Conservation (phyloP, 345 rosid species). For the Pistacia vera region DNA sequence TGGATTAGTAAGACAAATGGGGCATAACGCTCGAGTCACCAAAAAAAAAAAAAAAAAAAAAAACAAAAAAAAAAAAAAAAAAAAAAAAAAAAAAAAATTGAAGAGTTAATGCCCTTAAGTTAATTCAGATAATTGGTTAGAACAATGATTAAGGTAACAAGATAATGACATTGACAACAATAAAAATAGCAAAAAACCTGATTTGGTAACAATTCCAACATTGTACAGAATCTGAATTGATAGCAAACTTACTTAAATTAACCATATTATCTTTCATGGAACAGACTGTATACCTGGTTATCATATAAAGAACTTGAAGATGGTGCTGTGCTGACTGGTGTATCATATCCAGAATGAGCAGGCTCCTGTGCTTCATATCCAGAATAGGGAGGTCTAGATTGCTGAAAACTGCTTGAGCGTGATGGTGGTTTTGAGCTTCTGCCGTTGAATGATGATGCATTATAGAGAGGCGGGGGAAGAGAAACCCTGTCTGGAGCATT, state of each 20-base stretch:
- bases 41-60: neutral
- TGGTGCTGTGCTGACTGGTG: constrained; percentile 38
- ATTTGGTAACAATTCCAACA: neutral
- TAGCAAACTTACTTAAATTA: neutral
- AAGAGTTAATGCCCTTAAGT: neutral
- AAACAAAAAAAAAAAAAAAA: neutral
- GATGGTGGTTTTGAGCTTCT: constrained; percentile 39
- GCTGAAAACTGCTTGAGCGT: constrained; percentile 43
- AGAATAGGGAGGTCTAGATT: constrained; percentile 26
- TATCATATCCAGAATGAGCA: constrained; percentile 31
- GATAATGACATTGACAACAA: neutral
- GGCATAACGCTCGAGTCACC: constrained; percentile 49
- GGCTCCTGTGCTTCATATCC: constrained; percentile 29
- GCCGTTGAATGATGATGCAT: constrained; percentile 36
- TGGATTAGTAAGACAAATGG: constrained; percentile 61
- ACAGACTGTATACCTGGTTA: constrained; percentile 44
- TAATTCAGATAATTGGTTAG: neutral
- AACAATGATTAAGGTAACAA: neutral
- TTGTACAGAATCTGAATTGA: neutral
- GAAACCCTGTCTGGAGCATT: constrained; percentile 54
- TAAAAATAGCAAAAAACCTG: neutral
- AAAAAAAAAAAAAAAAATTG: neutral
- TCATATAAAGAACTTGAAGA: constrained; percentile 44
- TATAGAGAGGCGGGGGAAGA: constrained; percentile 68
- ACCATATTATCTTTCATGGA: constrained; percentile 1